Conservation (phyloP, 2,329 filamentous ascomycete genomes). For the Xylogone sp. region DNA sequence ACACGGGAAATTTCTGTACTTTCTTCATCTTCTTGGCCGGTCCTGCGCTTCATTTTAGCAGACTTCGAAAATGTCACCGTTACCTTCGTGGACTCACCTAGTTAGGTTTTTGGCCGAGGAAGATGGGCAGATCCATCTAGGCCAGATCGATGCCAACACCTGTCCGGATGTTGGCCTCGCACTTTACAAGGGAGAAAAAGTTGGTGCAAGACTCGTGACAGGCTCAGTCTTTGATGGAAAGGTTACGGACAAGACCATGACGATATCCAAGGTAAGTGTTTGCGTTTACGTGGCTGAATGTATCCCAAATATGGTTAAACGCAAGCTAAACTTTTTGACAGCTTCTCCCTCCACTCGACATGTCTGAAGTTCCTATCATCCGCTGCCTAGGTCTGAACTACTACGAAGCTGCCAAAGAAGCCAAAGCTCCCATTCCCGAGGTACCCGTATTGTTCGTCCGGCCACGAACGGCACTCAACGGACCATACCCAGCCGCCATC, state of each 20-base stretch:
- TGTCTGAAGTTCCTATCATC: slow-evolving; percentile 41
- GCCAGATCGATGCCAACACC: slow-evolving; percentile 20
- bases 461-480: slow-evolving; percentile 19
- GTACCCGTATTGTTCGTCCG: slow-evolving; percentile 32
- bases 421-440: slow-evolving; percentile 37
- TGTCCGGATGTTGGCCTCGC: slow-evolving; percentile 23
- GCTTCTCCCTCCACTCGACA: slow-evolving; percentile 40
- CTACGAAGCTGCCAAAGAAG: slow-evolving; percentile 40
- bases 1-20: neutral
- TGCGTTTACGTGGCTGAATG: neutral
- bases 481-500: slow-evolving; percentile 31
- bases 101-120: slow-evolving; percentile 8
- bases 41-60: slow-evolving; percentile 29
- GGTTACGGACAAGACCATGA: slow-evolving; percentile 6
- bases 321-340: slow-evolving; percentile 1
- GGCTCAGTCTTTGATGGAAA: slow-evolving; percentile 5
- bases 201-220: slow-evolving; percentile 6
- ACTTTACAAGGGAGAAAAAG: slow-evolving; percentile 14
- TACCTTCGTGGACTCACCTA: slow-evolving; percentile 7
- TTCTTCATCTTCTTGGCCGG: too few species aligned
- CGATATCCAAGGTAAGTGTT: neutral
- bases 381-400: slow-evolving; percentile 50
- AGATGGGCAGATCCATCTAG: slow-evolving; percentile 22
- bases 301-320: neutral
- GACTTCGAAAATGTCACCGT: slow-evolving; percentile 49